phyloP scores from a whole-genome alignment of 1,139 yeast species.

The Kurtzmaniella quercitrusa region DNA sequence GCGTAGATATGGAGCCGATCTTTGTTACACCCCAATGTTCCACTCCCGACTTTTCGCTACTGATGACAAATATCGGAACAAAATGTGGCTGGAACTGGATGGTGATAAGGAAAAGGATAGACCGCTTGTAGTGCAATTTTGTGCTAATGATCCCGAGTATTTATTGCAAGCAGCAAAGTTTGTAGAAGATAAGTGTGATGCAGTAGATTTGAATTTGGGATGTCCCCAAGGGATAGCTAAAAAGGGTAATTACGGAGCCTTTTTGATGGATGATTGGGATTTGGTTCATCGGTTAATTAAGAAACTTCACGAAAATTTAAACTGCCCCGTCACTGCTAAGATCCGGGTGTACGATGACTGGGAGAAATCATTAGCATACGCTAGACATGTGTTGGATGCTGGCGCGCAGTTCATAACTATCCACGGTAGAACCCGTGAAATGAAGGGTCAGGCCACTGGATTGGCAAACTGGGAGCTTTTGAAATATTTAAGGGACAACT shows the following conservation, averaged over 20 bases:
- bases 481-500: constrained; percentile 67
- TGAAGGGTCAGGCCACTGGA: constrained; percentile 96
- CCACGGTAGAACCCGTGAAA: constrained; percentile 94
- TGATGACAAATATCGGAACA: constrained; percentile 71
- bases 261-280: constrained; percentile 96
- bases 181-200: constrained; percentile 87
- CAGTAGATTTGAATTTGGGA: constrained; percentile 91
- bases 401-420: constrained; percentile 95
- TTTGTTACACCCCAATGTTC: constrained; percentile 96
- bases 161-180: constrained; percentile 73
- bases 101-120: constrained; percentile 66
- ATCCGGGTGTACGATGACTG: constrained; percentile 85
- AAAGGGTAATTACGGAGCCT: constrained; percentile 93
- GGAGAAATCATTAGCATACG: constrained; percentile 82
- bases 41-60: constrained; percentile 90
- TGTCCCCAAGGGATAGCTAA: constrained; percentile 98
- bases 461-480: constrained; percentile 89
- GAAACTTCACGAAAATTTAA: constrained; percentile 67
- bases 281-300: constrained; percentile 67
- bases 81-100: constrained; percentile 73
- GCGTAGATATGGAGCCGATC: constrained; percentile 84
- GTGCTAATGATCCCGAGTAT: constrained; percentile 91
- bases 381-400: constrained; percentile 84
- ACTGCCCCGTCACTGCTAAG: constrained; percentile 92
- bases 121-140: constrained; percentile 88